Conservation (phyloP, 2,329 filamentous ascomycete genomes). For the Aspergillus carbonarius region DNA sequence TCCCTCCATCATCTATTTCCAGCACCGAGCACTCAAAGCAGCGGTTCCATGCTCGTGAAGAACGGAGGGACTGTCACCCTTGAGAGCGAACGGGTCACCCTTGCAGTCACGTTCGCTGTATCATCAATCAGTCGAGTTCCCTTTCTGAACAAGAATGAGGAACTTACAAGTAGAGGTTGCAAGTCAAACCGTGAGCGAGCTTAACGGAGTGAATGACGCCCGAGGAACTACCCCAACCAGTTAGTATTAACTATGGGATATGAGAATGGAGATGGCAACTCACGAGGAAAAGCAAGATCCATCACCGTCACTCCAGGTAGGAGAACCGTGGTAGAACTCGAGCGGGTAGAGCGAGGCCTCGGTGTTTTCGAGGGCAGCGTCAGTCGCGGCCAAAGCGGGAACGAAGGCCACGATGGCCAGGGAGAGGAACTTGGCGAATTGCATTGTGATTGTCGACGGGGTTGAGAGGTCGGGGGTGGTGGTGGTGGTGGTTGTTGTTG, state of each 20-base stretch:
- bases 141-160: rapidly evolving
- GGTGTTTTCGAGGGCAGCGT: neutral
- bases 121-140: neutral
- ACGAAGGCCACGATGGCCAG: neutral
- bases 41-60: neutral
- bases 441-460: neutral
- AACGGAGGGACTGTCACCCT: neutral
- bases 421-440: neutral
- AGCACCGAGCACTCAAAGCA: neutral
- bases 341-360: neutral
- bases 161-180: neutral
- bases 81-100: neutral
- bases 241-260: neutral
- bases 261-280: neutral
- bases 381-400: neutral
- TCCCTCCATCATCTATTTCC: neutral
- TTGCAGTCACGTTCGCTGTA: neutral
- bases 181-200: neutral
- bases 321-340: neutral
- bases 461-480: neutral
- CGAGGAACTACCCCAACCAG: neutral
- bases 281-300: neutral
- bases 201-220: neutral
- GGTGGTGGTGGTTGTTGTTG: neutral
- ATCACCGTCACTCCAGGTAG: neutral